Evolutionary conservation across 306 rosid species (phyloP).

Genomic region (Prinsepia uniflora): DNA sequence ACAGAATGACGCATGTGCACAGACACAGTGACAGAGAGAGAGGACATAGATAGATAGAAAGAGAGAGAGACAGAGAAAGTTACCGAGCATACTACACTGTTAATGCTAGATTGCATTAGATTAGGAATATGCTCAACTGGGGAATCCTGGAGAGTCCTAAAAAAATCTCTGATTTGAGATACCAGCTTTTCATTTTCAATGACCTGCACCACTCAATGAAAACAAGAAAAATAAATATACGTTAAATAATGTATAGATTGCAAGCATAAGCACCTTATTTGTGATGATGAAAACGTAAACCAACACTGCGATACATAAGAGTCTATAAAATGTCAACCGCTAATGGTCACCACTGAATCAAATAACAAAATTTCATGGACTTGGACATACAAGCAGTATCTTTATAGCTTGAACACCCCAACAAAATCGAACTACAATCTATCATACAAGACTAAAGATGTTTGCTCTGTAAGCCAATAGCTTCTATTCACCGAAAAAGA

Average conservation of each 20-base stretch:
- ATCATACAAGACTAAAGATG: constrained; percentile 21
- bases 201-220: constrained; percentile 48
- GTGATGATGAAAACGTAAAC: not conserved
- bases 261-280: constrained; percentile 1
- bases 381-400: not conserved
- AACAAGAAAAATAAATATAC: constrained; percentile 20
- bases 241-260: constrained; percentile 17
- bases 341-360: not conserved
- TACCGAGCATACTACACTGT: constrained; percentile 55
- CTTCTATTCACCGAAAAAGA: not conserved
- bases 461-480: constrained; percentile 19
- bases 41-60: constrained; percentile 5
- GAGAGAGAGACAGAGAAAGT: constrained; percentile 21
- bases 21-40: constrained; percentile 1
- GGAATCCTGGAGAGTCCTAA: constrained; percentile 53
- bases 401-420: not conserved
- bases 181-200: constrained; percentile 64
- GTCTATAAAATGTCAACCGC: not conserved
- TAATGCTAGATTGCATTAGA: constrained; percentile 40
- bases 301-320: not conserved
- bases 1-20: constrained; percentile 11
- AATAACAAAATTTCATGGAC: not conserved
- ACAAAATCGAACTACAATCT: not conserved
- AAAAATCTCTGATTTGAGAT: constrained; percentile 55
- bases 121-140: constrained; percentile 34